phyloP scores from a whole-genome alignment of 768 basidiomycete species.

The Tylopilus balloui region DNA sequence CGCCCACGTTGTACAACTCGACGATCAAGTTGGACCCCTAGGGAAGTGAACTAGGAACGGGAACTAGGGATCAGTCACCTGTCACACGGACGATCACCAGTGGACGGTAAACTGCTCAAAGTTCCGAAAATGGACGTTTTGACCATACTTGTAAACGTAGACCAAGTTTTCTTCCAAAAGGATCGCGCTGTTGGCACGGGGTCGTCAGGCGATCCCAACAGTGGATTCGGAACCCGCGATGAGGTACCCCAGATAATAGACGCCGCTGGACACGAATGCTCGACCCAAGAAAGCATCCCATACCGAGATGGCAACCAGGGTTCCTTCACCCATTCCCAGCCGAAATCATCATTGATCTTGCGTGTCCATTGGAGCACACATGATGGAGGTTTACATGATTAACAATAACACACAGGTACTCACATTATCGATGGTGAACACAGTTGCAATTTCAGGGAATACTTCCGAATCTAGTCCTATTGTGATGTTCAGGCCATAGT shows the following conservation, averaged over 20 bases:
- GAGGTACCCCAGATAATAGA: conserved; percentile 53
- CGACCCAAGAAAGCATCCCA: conserved; percentile 37
- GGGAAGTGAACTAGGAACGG: too few relatives aligned
- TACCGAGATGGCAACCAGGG: background rate
- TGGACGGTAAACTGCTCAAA: too few relatives aligned
- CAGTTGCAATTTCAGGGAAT: conserved; percentile 31
- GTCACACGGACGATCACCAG: too few relatives aligned
- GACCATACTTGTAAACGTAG: conserved; percentile 53
- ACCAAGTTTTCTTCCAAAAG: conserved; percentile 51
- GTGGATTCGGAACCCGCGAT: conserved; percentile 36
- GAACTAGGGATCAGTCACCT: too few relatives aligned
- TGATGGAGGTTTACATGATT: conserved; percentile 2
- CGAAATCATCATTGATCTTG: conserved; percentile 52
- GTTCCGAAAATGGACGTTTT: conserved; percentile 40
- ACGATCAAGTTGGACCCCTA: too few relatives aligned
- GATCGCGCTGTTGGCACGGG: conserved; percentile 25
- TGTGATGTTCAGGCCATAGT: conserved; percentile 52
- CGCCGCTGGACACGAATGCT: conserved; percentile 52
- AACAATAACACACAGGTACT: conserved; percentile 2
- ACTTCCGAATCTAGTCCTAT: conserved; percentile 44
- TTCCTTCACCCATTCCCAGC: conserved; percentile 53
- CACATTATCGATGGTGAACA: conserved; percentile 30
- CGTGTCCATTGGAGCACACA: conserved; percentile 43
- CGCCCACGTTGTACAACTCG: too few relatives aligned
- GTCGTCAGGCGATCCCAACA: conserved; percentile 23